These are phyloP conservation scores for Cotoneaster glaucophyllus DNA, from an alignment of 306 rosid species.

Conservation along the genomic window DNA sequence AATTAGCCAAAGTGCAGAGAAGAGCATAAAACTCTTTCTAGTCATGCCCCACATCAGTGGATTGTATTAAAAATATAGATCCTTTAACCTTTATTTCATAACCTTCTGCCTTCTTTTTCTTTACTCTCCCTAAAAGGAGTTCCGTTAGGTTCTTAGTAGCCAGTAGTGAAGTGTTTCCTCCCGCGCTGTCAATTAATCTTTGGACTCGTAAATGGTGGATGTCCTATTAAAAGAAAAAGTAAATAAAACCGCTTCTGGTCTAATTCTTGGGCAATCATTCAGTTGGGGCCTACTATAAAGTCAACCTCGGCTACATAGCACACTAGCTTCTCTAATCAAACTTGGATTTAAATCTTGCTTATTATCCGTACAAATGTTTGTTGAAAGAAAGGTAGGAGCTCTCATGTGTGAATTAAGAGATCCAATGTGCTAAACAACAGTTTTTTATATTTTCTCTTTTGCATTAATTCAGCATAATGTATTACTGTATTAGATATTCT, in stretches of 20 bases:
- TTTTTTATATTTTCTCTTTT: background rate
- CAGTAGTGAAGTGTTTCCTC: no score
- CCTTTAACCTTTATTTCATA: background rate
- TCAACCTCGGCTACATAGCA: no score
- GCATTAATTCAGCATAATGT: background rate
- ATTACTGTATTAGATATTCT: background rate
- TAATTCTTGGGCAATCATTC: no score
- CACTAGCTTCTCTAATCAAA: background rate
- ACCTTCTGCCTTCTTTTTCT: no score
- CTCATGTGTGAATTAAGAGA: background rate
- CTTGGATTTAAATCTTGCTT: background rate
- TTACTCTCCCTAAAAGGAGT: no score
- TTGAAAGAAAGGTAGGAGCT: background rate
- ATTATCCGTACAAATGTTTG: background rate
- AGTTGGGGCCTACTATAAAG: no score
- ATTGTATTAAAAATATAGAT: background rate
- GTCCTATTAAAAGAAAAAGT: background rate
- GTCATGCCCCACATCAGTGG: background rate
- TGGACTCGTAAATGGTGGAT: no score
- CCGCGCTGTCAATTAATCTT: no score
- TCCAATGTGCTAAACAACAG: background rate
- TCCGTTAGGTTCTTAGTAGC: no score
- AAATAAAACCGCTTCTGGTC: no score
- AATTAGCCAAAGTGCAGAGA: background rate
- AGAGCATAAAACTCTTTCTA: background rate